phyloP scores from a whole-genome alignment of 2,329 filamentous ascomycete species.

The Mycosphaerella sp. region DNA sequence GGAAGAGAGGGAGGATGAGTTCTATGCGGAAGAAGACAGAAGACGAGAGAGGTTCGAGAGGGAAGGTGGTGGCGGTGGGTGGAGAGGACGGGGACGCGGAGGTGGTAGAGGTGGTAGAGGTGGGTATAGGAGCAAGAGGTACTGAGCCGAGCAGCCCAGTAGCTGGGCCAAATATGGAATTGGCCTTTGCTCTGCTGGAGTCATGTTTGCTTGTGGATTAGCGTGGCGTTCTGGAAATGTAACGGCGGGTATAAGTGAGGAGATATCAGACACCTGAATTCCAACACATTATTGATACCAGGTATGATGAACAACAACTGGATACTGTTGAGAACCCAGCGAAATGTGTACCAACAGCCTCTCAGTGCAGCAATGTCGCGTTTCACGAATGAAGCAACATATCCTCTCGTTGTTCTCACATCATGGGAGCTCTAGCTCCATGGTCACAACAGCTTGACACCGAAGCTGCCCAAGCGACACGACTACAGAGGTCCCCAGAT shows the following conservation, averaged over 20 bases:
- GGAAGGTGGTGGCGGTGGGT: slow-evolving; percentile 45
- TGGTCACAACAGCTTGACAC: too few relatives aligned
- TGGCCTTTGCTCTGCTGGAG: background rate
- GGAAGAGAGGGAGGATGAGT: slow-evolving; percentile 51
- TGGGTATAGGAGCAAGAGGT: slow-evolving; percentile 13
- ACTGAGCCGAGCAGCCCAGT: background rate
- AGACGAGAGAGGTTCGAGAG: slow-evolving; percentile 41
- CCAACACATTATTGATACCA: background rate
- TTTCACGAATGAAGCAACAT: too few relatives aligned
- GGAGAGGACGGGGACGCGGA: slow-evolving; percentile 40
- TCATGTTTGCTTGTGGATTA: background rate
- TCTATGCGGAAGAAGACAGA: slow-evolving; percentile 49
- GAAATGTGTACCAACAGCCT: too few relatives aligned
- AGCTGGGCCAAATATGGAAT: background rate
- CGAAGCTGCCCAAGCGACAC: too few relatives aligned
- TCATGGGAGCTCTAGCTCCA: too few relatives aligned
- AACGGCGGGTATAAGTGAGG: background rate
- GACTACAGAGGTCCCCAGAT: too few relatives aligned
- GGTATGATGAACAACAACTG: background rate
- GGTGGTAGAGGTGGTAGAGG: slow-evolving; percentile 37
- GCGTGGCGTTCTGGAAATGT: slow-evolving; percentile 1
- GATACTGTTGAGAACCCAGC: too few relatives aligned
- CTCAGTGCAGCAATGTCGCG: too few relatives aligned
- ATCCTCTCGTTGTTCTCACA: too few relatives aligned
- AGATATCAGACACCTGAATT: background rate